Base-by-base conservation (phyloP, 1,284 basidiomycete species). In the Schizophyllum commune region DNA sequence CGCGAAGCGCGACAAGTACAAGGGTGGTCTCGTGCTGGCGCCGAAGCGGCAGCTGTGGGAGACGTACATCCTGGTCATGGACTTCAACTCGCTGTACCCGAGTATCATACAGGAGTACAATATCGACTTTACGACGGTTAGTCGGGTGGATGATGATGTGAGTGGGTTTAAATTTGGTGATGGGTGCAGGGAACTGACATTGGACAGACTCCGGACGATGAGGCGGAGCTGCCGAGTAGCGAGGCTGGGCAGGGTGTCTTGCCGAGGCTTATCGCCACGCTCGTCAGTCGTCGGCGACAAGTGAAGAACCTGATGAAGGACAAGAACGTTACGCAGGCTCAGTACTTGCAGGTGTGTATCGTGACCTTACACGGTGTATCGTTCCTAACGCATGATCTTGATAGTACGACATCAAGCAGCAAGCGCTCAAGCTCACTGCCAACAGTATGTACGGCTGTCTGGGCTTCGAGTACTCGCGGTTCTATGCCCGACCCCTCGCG, bases 391-490 rank as follows among this genome's bases (percentile, higher is more conserved):
- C 59, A 21, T 22, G n/a, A 22, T 33, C 47, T 58, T 47, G 60
- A 9, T 68, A 95, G 89, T 96, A 89, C 71, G 94, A 99, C 70
- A 98, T 99, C 78, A 96, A 96, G 73, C 97, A 99, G 71, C 88
- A 93, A 72, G 97, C 97, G 5, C 81, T 99, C 62, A 99, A 99
- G 78, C 87, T 99, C 58, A 99, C 96, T 1, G 97, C 97, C 63
- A 99, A 99, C 79, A 96, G 93, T 79, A 99, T 99, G 96, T 99
- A 99, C 74, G 97, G 97, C 21, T 99, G 97, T 81, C 88, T 99
- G 32, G 97, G 97, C 60, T 99, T 98, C 72, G 94, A 96, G 71
- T 92, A 96, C 66, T 98, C 96, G 19, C 82, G 97, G 56, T 99
- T 99, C 80, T 98, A 96, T 67, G 97, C 96, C n/a, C 85, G 93